These are phyloP conservation scores for Ophiosphaerella korrae DNA, from an alignment of 2,329 filamentous ascomycete species.

Conservation along the genomic window DNA sequence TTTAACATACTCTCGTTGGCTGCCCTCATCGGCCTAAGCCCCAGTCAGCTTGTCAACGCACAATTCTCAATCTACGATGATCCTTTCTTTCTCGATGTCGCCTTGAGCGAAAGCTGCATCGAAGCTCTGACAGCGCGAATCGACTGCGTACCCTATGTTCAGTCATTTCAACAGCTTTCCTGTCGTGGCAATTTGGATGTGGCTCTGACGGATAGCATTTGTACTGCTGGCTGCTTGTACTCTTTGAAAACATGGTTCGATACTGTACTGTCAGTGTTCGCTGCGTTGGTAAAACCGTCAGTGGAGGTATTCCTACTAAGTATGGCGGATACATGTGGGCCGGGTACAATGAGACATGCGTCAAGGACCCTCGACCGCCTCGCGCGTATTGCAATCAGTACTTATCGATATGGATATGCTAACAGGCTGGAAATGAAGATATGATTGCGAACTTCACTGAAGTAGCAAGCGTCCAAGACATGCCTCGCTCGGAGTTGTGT, in stretches of 20 bases:
- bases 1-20: not conserved
- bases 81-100: not conserved
- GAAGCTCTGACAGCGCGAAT: not conserved
- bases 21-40: not conserved
- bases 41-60: constrained; percentile 2
- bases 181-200: constrained; percentile 7
- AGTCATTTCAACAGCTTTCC: constrained; percentile 2
- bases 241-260: constrained; percentile 9
- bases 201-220: constrained; percentile 2
- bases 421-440: too few relatives aligned
- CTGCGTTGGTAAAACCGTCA: constrained; percentile 6
- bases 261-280: not conserved
- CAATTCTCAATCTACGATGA: constrained; percentile 2
- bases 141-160: constrained; percentile 3
- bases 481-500: constrained; percentile 5
- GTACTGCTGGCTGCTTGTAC: constrained; percentile 1
- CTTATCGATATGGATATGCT: too few relatives aligned
- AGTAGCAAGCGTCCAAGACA: too few relatives aligned
- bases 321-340: constrained; percentile 13
- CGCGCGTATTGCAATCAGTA: constrained; percentile 10
- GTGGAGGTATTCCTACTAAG: constrained; percentile 5
- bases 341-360: constrained; percentile 10
- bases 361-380: constrained; percentile 5
- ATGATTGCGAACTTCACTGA: too few relatives aligned
- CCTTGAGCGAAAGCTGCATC: constrained; percentile 1